Conservation (phyloP, 2,329 filamentous ascomycete species). For the Sporothrix mexicana region DNA sequence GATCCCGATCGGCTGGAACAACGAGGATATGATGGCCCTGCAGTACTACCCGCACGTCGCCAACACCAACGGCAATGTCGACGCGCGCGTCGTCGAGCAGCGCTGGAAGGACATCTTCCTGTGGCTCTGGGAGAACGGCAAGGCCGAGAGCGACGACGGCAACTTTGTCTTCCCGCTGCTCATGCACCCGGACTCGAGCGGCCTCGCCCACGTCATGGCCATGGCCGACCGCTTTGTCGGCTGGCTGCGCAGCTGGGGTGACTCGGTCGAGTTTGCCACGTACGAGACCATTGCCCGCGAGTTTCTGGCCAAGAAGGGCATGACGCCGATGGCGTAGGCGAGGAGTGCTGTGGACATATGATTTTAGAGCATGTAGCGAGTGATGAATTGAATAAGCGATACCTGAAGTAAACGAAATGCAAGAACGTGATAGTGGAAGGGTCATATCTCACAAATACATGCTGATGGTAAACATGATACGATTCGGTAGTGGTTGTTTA, state of each 20-base stretch:
- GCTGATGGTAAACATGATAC: too few species aligned
- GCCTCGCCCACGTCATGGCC: constrained; percentile 21
- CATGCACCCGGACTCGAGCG: constrained; percentile 21
- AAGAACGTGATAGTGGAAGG: too few species aligned
- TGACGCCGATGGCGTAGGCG: neutral
- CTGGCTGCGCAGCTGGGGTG: constrained; percentile 22
- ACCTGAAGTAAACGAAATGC: too few species aligned
- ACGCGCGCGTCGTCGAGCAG: constrained; percentile 62
- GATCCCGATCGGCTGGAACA: constrained; percentile 68
- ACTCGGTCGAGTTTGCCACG: constrained; percentile 10
- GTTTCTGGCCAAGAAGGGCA: neutral
- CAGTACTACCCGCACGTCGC: constrained; percentile 72
- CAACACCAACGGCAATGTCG: constrained; percentile 66
- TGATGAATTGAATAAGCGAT: too few species aligned
- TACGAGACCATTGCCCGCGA: constrained; percentile 16
- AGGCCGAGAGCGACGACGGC: constrained; percentile 9
- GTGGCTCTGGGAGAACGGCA: constrained; percentile 55
- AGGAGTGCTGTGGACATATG: too few species aligned
- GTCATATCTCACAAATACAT: too few species aligned
- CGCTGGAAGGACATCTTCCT: constrained; percentile 68
- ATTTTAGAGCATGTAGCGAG: too few species aligned
- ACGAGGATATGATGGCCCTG: constrained; percentile 67
- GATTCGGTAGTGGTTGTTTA: too few species aligned
- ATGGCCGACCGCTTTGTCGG: constrained; percentile 21
- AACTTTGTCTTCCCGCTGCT: constrained; percentile 14